These are phyloP conservation scores for Ophiorrhiza pumila DNA, from an alignment of 257 asterid species.

Conservation along the genomic window DNA sequence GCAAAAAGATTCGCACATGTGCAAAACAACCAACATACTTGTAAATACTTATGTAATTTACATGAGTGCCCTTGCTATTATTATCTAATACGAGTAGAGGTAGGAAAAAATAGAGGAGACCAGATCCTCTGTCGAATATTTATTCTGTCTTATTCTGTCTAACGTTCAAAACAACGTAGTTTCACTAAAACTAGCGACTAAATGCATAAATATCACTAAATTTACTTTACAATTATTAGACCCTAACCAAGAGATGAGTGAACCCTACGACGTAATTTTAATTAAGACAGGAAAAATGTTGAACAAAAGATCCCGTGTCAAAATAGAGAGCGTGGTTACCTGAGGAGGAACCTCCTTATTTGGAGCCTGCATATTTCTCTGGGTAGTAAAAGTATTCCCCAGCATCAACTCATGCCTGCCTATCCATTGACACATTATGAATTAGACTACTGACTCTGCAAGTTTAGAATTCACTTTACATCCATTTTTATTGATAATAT, in stretches of 20 bases:
- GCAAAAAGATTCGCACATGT: background rate
- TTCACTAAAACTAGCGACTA: too few relatives aligned
- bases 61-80: background rate
- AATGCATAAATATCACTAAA: too few relatives aligned
- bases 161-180: too few relatives aligned
- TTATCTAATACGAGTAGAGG: background rate
- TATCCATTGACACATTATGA: constrained; percentile 28
- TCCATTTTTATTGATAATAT: background rate
- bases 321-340: constrained; percentile 40
- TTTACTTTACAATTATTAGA: too few relatives aligned
- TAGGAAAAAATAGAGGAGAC: constrained; percentile 1
- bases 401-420: constrained; percentile 84
- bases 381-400: constrained; percentile 64
- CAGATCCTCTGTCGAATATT: too few relatives aligned
- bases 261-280: too few relatives aligned
- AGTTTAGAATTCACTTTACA: background rate
- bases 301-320: too few relatives aligned
- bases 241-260: too few relatives aligned
- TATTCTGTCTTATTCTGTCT: too few relatives aligned
- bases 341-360: constrained; percentile 71
- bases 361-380: constrained; percentile 54
- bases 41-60: background rate
- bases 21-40: background rate
- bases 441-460: background rate
- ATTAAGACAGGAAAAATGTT: too few relatives aligned